These are phyloP conservation scores for Cytospora chrysosperma DNA, from an alignment of 2,329 filamentous ascomycete genomes.

Conservation along the genomic window DNA sequence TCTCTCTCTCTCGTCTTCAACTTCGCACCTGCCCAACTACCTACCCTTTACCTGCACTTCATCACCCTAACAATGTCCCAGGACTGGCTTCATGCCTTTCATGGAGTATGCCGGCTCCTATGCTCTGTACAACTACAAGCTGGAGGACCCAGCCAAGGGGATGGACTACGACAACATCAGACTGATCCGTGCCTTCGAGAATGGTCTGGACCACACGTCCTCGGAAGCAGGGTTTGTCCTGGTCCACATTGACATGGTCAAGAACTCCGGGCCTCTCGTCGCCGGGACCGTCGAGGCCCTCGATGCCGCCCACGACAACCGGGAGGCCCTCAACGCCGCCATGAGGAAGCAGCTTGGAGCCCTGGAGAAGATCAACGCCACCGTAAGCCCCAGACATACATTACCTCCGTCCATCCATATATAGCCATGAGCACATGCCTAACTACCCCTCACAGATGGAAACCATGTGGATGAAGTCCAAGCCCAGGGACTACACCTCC, in stretches of 20 bases:
- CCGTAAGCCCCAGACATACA: constrained; percentile 30
- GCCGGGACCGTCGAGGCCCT: constrained; percentile 69
- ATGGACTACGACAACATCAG: constrained; percentile 69
- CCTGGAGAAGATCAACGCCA: constrained; percentile 68
- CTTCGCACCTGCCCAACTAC: constrained; percentile 11
- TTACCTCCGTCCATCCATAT: background rate
- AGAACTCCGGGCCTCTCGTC: constrained; percentile 76
- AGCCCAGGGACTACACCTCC: constrained; percentile 77
- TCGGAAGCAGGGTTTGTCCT: constrained; percentile 96
- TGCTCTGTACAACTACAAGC: constrained; percentile 67
- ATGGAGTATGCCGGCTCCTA: constrained; percentile 80
- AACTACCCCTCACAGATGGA: constrained; percentile 57
- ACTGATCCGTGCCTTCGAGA: constrained; percentile 87
- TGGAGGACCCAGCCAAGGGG: constrained; percentile 54
- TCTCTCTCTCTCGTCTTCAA: constrained; percentile 18
- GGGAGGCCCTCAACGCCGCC: constrained; percentile 62
- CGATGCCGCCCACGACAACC: constrained; percentile 48
- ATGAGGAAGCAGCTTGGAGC: constrained; percentile 61
- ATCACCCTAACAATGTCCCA: constrained; percentile 24
- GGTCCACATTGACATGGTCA: constrained; percentile 94
- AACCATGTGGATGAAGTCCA: constrained; percentile 87
- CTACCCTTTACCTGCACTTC: background rate
- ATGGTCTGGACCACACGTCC: constrained; percentile 79
- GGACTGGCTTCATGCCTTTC: constrained; percentile 80
- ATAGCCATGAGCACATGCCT: too few species aligned